Evolutionary conservation across 2,329 filamentous ascomycete species (phyloP), one percentile per base, ranked within the genome.

Genomic region (Penicillium palitans): DNA sequence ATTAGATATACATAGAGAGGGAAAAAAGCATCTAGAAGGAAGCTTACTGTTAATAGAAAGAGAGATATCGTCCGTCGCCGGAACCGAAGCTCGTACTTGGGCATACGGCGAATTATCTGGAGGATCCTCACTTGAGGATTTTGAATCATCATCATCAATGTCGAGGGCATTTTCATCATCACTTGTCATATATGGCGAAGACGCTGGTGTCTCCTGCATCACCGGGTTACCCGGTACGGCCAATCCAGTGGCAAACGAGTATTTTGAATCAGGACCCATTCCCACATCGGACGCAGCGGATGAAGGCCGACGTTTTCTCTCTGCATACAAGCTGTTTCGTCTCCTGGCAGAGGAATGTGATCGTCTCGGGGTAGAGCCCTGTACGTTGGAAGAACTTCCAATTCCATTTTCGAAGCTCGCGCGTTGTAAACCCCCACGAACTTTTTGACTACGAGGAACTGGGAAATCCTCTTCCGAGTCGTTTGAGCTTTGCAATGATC

Each of bases 51-150:
- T 91, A 70, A 95, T 92, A 9, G 90, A 93, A n/a, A 93, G 77
- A 3, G 85, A 82, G 17, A 83, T 87, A 70, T 95, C 86, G 75
- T 95, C 90, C 33, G 85, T 87, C 4, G 90, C 86, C 13, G 89
- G 82, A 8, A 95, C 90, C 0, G 90, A 91, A 45, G 90, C 90
- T 57, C 90, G 86, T 39, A 95, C 91, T 71, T 91, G 88, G 46
- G 90, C 81, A 71, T 93, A 91, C 57, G 70, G 70, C 19, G 72
- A 74, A 57, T 74, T 74, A 47, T 74, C 71, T 3, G 69, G 69
- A 27, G 70, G 68, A 61, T 73, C 72, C 17, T 79, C 74, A 15
- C 68, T 66, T 53, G 49, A 55, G 31, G 62, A 33, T 55, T 68
- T 66, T 12, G 70, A 67, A 25, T 73, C 73, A 13, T 73, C 70